Conservation (phyloP, 208 protist species). For the Novymonas esmeraldas region DNA sequence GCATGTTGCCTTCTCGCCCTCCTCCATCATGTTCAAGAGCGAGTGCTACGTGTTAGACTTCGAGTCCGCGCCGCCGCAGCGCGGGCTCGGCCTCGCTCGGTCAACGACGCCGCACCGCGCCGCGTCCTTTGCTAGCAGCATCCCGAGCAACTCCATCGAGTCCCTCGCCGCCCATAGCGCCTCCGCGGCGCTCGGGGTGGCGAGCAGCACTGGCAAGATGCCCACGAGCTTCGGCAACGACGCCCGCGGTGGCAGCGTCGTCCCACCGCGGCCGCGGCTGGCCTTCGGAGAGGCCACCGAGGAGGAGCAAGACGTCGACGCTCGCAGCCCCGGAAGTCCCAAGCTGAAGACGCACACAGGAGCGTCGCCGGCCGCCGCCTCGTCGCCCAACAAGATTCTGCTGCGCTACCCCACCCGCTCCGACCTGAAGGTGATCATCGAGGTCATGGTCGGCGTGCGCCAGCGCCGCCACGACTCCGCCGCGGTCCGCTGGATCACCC, state of each 20-base stretch:
- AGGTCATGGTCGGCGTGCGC: conserved; percentile 56
- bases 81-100: conserved; percentile 5
- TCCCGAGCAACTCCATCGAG: conserved; percentile 11
- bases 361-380: not conserved
- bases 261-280: conserved; percentile 3
- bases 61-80: conserved; percentile 20
- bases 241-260: not conserved
- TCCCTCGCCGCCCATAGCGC: not conserved
- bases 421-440: conserved; percentile 66
- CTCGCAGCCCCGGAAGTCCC: conserved; percentile 7
- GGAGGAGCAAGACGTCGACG: conserved; percentile 22
- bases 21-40: conserved; percentile 46
- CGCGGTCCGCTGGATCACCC: conserved; percentile 69
- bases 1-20: conserved; percentile 44
- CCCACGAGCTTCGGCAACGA: conserved; percentile 10
- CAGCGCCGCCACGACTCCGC: conserved; percentile 49
- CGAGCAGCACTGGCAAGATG: conserved; percentile 28
- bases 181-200: not conserved
- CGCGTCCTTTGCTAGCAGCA: conserved; percentile 18
- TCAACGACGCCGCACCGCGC: conserved; percentile 19
- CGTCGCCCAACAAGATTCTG: conserved; percentile 36
- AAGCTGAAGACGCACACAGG: conserved; percentile 3
- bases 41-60: conserved; percentile 64
- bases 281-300: conserved; percentile 14
- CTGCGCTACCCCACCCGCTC: conserved; percentile 55